Conservation (phyloP, 2,329 filamentous ascomycete genomes). For the Botrytis tulipae region DNA sequence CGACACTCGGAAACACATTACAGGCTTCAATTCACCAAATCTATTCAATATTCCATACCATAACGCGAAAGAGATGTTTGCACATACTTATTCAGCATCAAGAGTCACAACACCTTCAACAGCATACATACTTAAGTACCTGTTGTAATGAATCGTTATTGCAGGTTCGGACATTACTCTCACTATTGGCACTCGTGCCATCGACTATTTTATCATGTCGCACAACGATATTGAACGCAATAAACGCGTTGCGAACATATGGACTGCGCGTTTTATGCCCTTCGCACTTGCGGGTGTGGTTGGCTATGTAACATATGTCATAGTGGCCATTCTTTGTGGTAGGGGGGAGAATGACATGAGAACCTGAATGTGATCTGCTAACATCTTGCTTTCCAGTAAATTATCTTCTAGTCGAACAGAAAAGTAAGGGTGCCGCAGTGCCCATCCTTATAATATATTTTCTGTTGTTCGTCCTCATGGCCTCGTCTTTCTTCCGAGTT, state of each 20-base stretch:
- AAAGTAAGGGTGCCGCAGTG: constrained; percentile 55
- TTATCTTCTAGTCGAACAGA: constrained; percentile 60
- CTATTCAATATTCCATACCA: not conserved
- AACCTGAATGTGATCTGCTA: constrained; percentile 17
- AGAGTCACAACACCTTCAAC: not conserved
- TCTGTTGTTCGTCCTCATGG: constrained; percentile 65
- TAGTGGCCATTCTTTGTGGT: constrained; percentile 69
- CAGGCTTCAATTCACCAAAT: not conserved
- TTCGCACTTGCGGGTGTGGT: constrained; percentile 63
- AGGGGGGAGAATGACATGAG: constrained; percentile 42
- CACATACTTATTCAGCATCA: not conserved
- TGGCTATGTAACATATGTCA: constrained; percentile 67
- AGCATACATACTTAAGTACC: not conserved
- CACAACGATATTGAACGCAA: constrained; percentile 20
- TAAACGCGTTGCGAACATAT: constrained; percentile 30
- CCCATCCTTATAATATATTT: constrained; percentile 72
- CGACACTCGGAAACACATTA: not conserved
- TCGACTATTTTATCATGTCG: constrained; percentile 5
- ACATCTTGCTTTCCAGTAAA: constrained; percentile 53
- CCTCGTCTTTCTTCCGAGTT: constrained; percentile 68
- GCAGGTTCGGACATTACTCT: not conserved
- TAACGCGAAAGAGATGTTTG: not conserved
- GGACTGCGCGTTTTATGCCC: constrained; percentile 56
- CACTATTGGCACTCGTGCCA: constrained; percentile 10
- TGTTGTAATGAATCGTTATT: constrained; percentile 20